phyloP scores from a whole-genome alignment of 1,284 basidiomycete genomes.

The Sporisorium sorghi region DNA sequence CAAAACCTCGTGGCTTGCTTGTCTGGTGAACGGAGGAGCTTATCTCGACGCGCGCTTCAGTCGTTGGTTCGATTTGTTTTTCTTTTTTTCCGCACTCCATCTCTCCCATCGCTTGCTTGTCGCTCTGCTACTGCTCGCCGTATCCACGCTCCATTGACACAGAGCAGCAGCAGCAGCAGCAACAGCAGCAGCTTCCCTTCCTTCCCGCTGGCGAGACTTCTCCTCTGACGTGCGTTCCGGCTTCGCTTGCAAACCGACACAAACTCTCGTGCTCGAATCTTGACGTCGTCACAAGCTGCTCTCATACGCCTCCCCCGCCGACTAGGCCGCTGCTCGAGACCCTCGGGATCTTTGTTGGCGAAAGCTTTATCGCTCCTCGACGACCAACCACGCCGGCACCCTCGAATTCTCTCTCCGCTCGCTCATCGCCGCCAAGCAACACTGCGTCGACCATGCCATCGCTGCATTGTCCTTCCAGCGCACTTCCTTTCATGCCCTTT shows the following conservation, averaged over 20 bases:
- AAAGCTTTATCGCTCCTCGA: constrained; percentile 10
- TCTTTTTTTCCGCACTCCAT: no score
- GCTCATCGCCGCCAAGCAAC: background rate
- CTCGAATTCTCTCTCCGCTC: constrained; percentile 18
- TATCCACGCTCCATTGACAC: background rate
- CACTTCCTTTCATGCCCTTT: constrained; percentile 8
- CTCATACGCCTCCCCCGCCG: background rate
- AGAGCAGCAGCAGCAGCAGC: background rate
- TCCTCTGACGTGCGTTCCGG: constrained; percentile 3
- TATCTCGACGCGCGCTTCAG: no score
- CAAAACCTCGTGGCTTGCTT: no score
- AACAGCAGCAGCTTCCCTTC: no score
- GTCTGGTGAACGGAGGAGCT: no score
- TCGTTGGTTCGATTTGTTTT: no score
- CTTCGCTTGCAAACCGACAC: constrained; percentile 4
- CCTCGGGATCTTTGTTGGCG: no score
- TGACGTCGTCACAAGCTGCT: no score
- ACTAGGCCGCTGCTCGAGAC: no score
- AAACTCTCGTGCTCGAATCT: no score
- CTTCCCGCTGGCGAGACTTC: background rate
- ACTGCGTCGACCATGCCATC: constrained; percentile 2
- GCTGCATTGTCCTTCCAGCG: constrained; percentile 5
- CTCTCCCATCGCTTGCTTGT: background rate
- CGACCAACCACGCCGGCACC: background rate
- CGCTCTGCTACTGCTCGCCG: no score